phyloP scores from a whole-genome alignment of 345 rosid genomes.

The Abelmoschus esculentus region DNA sequence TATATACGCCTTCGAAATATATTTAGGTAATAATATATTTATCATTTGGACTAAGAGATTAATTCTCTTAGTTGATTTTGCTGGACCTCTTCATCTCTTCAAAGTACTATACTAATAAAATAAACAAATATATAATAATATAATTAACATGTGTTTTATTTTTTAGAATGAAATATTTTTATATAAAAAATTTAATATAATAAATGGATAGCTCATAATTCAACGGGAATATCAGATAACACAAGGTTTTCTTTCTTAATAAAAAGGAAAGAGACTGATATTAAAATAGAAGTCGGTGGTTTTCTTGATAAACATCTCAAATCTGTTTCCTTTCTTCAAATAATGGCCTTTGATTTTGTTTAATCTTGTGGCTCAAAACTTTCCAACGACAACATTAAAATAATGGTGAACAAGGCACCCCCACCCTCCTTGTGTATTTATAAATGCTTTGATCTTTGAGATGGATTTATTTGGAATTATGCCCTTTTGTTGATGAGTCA shows the following conservation, averaged over 20 bases:
- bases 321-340: constrained; percentile 16
- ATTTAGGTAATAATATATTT: too few relatives aligned
- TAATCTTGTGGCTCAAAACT: constrained; percentile 16
- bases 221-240: constrained; percentile 23
- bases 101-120: constrained; percentile 21
- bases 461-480: constrained; percentile 80
- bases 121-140: background rate
- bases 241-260: constrained; percentile 18
- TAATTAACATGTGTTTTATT: background rate
- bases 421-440: constrained; percentile 31
- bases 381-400: constrained; percentile 27
- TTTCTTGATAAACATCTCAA: background rate
- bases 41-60: too few relatives aligned
- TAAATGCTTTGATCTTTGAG: constrained; percentile 32
- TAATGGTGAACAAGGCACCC: constrained; percentile 20
- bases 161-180: background rate
- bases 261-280: background rate
- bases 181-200: background rate
- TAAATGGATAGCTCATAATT: constrained; percentile 14
- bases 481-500: constrained; percentile 87
- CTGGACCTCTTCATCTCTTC: constrained; percentile 29
- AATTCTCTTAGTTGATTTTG: constrained; percentile 41
- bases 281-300: background rate
- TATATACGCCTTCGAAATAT: too few relatives aligned
- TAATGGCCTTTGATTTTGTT: constrained; percentile 3